Conservation (phyloP, 2,329 filamentous ascomycete genomes). For the Dactylonectria estremocensis region DNA sequence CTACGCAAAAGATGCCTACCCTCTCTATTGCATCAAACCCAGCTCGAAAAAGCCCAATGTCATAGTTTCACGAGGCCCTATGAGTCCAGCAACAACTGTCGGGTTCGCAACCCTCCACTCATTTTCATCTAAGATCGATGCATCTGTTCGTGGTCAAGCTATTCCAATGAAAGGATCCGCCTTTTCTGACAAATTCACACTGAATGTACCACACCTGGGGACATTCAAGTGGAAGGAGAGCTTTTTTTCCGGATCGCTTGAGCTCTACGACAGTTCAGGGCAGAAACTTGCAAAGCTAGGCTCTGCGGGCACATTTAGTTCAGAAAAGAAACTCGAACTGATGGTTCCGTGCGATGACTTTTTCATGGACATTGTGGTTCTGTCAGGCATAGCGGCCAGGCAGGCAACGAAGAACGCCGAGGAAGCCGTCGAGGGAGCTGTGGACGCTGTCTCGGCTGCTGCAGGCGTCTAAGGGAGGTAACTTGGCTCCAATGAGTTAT, state of each 20-base stretch:
- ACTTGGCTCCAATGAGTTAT: neutral
- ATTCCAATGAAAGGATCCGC: conserved; percentile 38
- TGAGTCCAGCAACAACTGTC: conserved; percentile 32
- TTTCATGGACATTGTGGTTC: conserved; percentile 39
- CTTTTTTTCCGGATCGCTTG: conserved; percentile 33
- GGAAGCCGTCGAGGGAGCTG: conserved; percentile 31
- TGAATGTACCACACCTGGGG: conserved; percentile 39
- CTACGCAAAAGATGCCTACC: conserved; percentile 34
- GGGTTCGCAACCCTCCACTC: conserved; percentile 41
- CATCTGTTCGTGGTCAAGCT: conserved; percentile 40
- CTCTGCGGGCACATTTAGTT: conserved; percentile 20
- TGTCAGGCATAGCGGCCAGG: conserved; percentile 39
- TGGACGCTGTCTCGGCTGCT: conserved; percentile 22
- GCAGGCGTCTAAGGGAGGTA: neutral
- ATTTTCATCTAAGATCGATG: conserved; percentile 31
- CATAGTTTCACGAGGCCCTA: conserved; percentile 34
- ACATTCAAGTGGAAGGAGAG: conserved; percentile 49
- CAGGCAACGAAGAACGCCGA: conserved; percentile 26
- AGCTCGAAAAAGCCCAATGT: conserved; percentile 34
- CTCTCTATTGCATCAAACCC: conserved; percentile 39
- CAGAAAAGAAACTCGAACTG: conserved; percentile 41
- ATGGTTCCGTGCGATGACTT: conserved; percentile 43
- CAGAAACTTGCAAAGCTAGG: conserved; percentile 42
- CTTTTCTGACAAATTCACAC: conserved; percentile 35
- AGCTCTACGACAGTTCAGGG: conserved; percentile 38